phyloP scores from a whole-genome alignment of 352 stramenopile species.

The Phytophthora boehmeriae region DNA sequence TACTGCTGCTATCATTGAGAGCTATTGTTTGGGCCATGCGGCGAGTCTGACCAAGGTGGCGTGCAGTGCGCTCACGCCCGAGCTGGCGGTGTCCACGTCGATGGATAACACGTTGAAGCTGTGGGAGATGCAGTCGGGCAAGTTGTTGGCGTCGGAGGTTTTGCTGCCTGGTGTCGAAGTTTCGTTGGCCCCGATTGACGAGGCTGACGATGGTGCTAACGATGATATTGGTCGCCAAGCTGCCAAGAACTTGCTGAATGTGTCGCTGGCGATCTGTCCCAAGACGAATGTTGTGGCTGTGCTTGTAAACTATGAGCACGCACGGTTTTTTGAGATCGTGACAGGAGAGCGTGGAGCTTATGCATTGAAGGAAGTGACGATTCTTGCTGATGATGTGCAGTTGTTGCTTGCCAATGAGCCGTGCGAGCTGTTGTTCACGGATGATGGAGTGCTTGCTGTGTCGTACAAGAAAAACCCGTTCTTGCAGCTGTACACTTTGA shows the following conservation, averaged over 20 bases:
- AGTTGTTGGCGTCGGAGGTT: constrained; percentile 57
- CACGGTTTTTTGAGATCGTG: constrained; percentile 68
- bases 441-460: constrained; percentile 49
- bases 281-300: constrained; percentile 62
- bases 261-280: constrained; percentile 64
- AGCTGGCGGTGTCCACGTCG: constrained; percentile 73
- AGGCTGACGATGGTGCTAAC: constrained; percentile 15
- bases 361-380: constrained; percentile 29
- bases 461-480: constrained; percentile 72
- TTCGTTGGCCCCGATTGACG: constrained; percentile 31
- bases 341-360: constrained; percentile 13
- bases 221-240: constrained; percentile 33
- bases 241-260: constrained; percentile 55
- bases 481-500: constrained; percentile 58
- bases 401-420: constrained; percentile 49
- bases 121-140: constrained; percentile 59
- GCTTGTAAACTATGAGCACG: constrained; percentile 50
- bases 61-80: constrained; percentile 43
- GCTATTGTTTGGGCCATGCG: constrained; percentile 84
- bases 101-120: constrained; percentile 87
- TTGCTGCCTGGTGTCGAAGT: constrained; percentile 43
- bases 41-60: constrained; percentile 70
- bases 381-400: constrained; percentile 37
- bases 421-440: constrained; percentile 55
- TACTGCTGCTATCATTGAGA: constrained; percentile 71